Percentiles rank a stretch among this genome's conserved stretches.
Conservation (phyloP, 1,284 basidiomycete genomes). For the Ceratobasidium sp. region DNA sequence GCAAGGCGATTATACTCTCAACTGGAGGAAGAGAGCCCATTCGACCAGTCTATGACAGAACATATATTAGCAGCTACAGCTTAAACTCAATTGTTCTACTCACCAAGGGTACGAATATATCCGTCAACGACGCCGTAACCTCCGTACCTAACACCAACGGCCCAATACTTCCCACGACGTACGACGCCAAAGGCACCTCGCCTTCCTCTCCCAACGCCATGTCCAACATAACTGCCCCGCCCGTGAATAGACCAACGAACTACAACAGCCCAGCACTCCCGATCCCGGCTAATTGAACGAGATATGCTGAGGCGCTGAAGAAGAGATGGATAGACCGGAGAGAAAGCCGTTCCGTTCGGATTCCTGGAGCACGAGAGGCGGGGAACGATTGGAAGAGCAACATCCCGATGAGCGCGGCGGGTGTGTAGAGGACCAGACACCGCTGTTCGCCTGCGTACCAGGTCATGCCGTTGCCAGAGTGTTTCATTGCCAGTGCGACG, state of each 20-base stretch:
- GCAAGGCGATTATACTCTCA: conserved; percentile 89
- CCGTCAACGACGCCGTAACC: conserved; percentile 74
- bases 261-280: conserved; percentile 44
- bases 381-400: conserved; percentile 61
- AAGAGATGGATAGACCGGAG: conserved; percentile 35
- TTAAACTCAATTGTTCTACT: conserved; percentile 51
- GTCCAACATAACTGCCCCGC: conserved; percentile 49
- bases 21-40: conserved; percentile 81
- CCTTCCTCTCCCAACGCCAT: conserved; percentile 53
- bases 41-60: conserved; percentile 69
- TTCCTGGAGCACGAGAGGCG: conserved; percentile 50
- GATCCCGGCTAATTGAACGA: conserved; percentile 46
- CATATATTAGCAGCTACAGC: background rate
- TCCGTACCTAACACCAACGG: conserved; percentile 77
- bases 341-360: conserved; percentile 46
- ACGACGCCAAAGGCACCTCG: conserved; percentile 68
- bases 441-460: conserved; percentile 85
- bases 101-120: conserved; percentile 93
- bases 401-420: conserved; percentile 74
- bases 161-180: conserved; percentile 70
- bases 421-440: conserved; percentile 79
- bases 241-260: conserved; percentile 43
- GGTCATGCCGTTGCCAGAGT: conserved; percentile 73
- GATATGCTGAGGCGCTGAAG: conserved; percentile 45
- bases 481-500: conserved; percentile 77